Evolutionary conservation across 2,329 filamentous ascomycete genomes (phyloP), one percentile per base, ranked within the genome.

Genomic region (Arthroderma uncinatum): DNA sequence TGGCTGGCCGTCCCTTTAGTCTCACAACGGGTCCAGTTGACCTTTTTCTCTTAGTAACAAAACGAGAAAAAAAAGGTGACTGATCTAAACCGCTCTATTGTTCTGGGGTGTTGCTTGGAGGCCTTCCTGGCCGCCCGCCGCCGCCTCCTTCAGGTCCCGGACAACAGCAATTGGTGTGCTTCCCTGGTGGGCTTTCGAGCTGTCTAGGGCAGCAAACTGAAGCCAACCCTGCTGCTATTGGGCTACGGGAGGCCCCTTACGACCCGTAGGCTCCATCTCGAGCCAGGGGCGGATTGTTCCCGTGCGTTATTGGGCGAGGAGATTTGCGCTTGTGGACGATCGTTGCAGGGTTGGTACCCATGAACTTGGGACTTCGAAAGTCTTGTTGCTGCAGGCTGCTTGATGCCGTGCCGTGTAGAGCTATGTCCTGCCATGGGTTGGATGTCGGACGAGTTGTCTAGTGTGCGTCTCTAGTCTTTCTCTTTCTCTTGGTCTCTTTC

Each of bases 261-360:
- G 47, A 50, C 47, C 47, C 47, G 28, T 30, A 34, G 25, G 28
- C 47, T 33, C 47, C 47, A 50, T 50, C 28, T 50, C 28, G 25
- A 33, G 28, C 23, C 47, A 50, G 47, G 47, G 47, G 47, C 28
- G 47, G 47, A 33, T 50, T 50, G n/a, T 25, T 50, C 25, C 25
- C 28, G 47, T 50, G 47, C 28, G 47, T 50, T 30, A 50, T 50
- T 50, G 47, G 47, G 28, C 47, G 25, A 19, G 47, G 47, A 50
- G 47, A 33, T 50, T 50, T 50, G 47, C 47, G 47, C 28, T 50
- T 50, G 47, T 50, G 47, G 47, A 50, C 47, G 47, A 50, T 50
- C 47, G 47, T 50, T 50, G 25, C 23, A 33, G 47, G 47, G 25
- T 50, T 30, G 47, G 47, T 34, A 50, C 28, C 47, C 47, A 19